Conservation (phyloP, 225 moss, liverwort and hornwort genomes). For the Polytrichum commune region DNA sequence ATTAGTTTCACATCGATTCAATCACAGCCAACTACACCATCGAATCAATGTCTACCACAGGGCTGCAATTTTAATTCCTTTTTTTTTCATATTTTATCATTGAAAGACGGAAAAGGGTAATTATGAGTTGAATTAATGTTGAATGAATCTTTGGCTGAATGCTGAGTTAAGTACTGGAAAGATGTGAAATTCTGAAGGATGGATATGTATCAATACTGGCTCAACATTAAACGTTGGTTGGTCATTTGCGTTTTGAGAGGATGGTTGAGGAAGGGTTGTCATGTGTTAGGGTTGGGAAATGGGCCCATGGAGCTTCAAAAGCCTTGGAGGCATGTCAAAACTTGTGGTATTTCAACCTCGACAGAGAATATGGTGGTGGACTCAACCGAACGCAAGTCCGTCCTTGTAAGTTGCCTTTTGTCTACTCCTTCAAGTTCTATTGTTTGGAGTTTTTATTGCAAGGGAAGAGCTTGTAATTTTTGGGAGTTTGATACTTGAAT, state of each 20-base stretch:
- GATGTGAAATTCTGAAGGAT: too few species aligned
- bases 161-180: too few species aligned
- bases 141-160: background rate
- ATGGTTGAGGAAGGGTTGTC: background rate
- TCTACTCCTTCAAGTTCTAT: background rate
- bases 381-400: constrained; percentile 19
- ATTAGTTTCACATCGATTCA: too few species aligned
- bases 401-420: constrained; percentile 28
- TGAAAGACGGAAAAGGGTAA: too few species aligned
- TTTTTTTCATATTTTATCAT: too few species aligned
- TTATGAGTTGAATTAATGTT: background rate
- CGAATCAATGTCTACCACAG: too few species aligned
- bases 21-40: too few species aligned
- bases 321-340: constrained; percentile 9
- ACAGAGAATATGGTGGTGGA: constrained; percentile 26
- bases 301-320: constrained; percentile 13
- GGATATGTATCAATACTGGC: too few species aligned
- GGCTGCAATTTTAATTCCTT: too few species aligned
- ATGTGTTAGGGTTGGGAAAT: constrained; percentile 29
- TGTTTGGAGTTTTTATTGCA: background rate
- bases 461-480: background rate
- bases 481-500: too few species aligned
- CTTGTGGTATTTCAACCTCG: constrained; percentile 21
- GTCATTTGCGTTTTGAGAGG: background rate
- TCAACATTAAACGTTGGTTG: background rate